Evolutionary conservation across 306 rosid species (phyloP).

Genomic region (Erythrophleum fordii): DNA sequence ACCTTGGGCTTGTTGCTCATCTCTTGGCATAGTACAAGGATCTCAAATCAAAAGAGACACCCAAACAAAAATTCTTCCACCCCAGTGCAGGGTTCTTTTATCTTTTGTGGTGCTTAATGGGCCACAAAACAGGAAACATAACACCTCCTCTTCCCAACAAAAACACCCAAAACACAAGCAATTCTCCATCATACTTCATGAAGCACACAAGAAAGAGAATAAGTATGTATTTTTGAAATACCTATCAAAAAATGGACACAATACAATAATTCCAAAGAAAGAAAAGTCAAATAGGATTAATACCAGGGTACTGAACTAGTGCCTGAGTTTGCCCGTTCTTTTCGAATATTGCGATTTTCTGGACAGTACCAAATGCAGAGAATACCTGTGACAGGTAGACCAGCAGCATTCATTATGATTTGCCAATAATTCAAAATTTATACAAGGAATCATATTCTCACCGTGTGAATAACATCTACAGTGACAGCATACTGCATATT

Average conservation of each 20-base stretch:
- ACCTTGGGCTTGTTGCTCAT: neutral
- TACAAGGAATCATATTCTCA: slow-evolving; percentile 36
- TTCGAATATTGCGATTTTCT: slow-evolving; percentile 88
- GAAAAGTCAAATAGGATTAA: slow-evolving; percentile 25
- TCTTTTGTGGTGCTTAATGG: neutral
- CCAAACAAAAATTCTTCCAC: neutral
- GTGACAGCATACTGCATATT: slow-evolving; percentile 98
- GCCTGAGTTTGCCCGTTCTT: slow-evolving; percentile 92
- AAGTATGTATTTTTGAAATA: slow-evolving; percentile 16
- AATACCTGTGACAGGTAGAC: slow-evolving; percentile 63
- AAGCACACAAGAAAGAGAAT: neutral
- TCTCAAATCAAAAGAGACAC: neutral
- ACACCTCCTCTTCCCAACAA: neutral
- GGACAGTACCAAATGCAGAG: slow-evolving; percentile 75
- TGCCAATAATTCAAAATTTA: slow-evolving; percentile 17
- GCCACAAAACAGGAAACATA: neutral
- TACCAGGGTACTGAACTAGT: slow-evolving; percentile 85
- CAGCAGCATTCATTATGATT: slow-evolving; percentile 21
- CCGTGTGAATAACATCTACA: slow-evolving; percentile 89
- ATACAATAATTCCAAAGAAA: neutral
- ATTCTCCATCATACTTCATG: neutral
- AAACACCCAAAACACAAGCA: neutral
- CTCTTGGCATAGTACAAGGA: neutral
- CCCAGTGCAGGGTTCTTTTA: neutral
- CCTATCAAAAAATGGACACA: neutral